These are phyloP conservation scores for Saturnispora gosingensis DNA, from an alignment of 805 yeast genomes.

Conservation along the genomic window DNA sequence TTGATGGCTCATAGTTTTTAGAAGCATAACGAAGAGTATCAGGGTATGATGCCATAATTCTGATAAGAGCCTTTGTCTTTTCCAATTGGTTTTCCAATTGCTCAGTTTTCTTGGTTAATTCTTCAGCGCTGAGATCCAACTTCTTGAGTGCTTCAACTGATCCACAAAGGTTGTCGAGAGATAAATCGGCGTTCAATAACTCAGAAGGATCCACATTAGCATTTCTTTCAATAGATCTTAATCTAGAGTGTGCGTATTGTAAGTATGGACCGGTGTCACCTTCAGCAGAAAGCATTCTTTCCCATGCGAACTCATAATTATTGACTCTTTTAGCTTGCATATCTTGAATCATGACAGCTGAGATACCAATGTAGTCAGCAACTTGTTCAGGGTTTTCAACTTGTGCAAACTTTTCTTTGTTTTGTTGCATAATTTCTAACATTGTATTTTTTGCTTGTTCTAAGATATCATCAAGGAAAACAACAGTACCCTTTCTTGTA, in stretches of 20 bases:
- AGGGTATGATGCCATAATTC: slow-evolving; percentile 83
- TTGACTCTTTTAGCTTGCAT: slow-evolving; percentile 96
- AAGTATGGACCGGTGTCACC: slow-evolving; percentile 99
- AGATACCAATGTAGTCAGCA: slow-evolving; percentile 91
- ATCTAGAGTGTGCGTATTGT: slow-evolving; percentile 96
- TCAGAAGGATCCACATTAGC: slow-evolving; percentile 38
- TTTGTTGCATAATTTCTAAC: slow-evolving; percentile 94
- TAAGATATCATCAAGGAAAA: slow-evolving; percentile 87
- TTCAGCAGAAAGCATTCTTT: slow-evolving; percentile 94
- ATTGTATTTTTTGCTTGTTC: slow-evolving; percentile 89
- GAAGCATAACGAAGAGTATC: slow-evolving; percentile 77
- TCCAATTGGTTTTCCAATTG: slow-evolving; percentile 21
- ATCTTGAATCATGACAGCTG: slow-evolving; percentile 98
- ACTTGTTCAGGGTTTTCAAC: slow-evolving; percentile 89
- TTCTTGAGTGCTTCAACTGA: slow-evolving; percentile 20
- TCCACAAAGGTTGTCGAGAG: slow-evolving; percentile 25
- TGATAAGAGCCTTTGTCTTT: slow-evolving; percentile 46
- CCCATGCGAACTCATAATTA: slow-evolving; percentile 96
- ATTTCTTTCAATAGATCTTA: slow-evolving; percentile 88
- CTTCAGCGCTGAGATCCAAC: slow-evolving; percentile 21
- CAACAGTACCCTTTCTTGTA: slow-evolving; percentile 96
- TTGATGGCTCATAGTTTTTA: slow-evolving; percentile 84
- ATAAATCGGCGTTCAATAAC: slow-evolving; percentile 22
- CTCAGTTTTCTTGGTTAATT: slow-evolving; percentile 25
- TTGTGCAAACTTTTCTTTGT: slow-evolving; percentile 83